Evolutionary conservation across 2,329 filamentous ascomycete species (phyloP).

Genomic region (Fusarium coffeatum): DNA sequence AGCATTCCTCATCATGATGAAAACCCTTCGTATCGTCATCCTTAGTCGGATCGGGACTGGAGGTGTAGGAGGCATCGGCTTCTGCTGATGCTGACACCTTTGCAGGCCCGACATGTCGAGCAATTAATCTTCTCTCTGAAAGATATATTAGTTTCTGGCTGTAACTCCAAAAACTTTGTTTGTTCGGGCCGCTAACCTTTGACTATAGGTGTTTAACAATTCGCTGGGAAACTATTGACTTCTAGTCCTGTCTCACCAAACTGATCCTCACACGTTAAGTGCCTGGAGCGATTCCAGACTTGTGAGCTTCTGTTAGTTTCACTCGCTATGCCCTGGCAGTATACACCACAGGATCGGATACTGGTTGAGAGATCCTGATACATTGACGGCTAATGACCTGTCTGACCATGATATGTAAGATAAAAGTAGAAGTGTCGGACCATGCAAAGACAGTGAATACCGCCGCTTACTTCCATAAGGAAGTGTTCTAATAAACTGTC

Average conservation of each 20-base stretch:
- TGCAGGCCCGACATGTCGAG: slow-evolving; percentile 58
- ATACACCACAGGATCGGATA: neutral
- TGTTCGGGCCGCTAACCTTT: slow-evolving; percentile 29
- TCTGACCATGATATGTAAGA: neutral
- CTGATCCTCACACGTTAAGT: neutral
- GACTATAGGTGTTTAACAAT: slow-evolving; percentile 15
- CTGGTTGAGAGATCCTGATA: too few relatives aligned
- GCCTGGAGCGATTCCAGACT: neutral
- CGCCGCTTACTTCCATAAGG: neutral
- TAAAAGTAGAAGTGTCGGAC: neutral
- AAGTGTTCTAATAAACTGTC: neutral
- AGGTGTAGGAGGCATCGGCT: slow-evolving; percentile 50
- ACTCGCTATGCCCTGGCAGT: neutral
- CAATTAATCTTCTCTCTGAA: slow-evolving; percentile 69
- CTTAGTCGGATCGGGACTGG: slow-evolving; percentile 79
- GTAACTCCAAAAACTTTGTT: neutral
- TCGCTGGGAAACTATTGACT: neutral
- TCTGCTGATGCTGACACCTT: slow-evolving; percentile 48
- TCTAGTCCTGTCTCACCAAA: neutral
- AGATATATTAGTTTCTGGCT: slow-evolving; percentile 8
- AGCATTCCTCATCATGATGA: slow-evolving; percentile 74
- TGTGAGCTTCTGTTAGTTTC: neutral
- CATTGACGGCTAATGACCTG: neutral
- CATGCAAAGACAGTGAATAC: neutral
- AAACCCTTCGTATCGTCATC: slow-evolving; percentile 88